phyloP scores from a whole-genome alignment of 306 rosid species.

The Castanea sativa region DNA sequence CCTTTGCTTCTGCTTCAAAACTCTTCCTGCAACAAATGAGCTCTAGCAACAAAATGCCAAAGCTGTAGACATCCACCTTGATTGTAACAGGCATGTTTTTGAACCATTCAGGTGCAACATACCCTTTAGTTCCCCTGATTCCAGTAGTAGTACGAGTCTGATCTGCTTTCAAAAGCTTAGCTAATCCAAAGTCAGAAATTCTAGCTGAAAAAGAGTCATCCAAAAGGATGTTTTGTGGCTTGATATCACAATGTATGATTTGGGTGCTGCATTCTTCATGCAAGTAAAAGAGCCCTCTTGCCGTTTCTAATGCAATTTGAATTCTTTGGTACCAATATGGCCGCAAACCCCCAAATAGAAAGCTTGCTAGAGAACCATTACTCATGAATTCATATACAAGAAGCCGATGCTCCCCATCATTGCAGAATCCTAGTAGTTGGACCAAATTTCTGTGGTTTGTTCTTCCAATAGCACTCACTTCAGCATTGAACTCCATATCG shows the following conservation, averaged over 20 bases:
- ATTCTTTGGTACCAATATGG: constrained; percentile 34
- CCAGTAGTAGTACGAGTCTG: constrained; percentile 19
- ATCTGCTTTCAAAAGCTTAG: constrained; percentile 26
- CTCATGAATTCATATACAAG: constrained; percentile 44
- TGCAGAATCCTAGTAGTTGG: constrained; percentile 34
- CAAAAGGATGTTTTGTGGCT: constrained; percentile 42
- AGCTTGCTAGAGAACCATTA: constrained; percentile 32
- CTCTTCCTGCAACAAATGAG: constrained; percentile 38
- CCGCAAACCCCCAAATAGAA: constrained; percentile 24
- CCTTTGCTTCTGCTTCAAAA: background rate
- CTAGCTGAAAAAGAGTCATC: constrained; percentile 27
- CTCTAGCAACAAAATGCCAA: constrained; percentile 35
- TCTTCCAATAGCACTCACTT: constrained; percentile 31
- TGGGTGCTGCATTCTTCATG: constrained; percentile 37
- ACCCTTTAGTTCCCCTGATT: constrained; percentile 34
- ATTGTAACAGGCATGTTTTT: constrained; percentile 29
- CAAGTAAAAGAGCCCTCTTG: constrained; percentile 25
- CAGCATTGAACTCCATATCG: constrained; percentile 33
- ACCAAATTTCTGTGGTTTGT: constrained; percentile 43
- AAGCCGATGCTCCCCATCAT: constrained; percentile 27
- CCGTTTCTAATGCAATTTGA: constrained; percentile 25
- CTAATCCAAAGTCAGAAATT: constrained; percentile 36
- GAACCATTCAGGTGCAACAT: constrained; percentile 39
- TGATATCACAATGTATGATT: constrained; percentile 39
- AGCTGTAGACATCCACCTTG: constrained; percentile 47